Evolutionary conservation across 2,329 filamentous ascomycete species (phyloP).

Genomic region (Neonectria faginata): DNA sequence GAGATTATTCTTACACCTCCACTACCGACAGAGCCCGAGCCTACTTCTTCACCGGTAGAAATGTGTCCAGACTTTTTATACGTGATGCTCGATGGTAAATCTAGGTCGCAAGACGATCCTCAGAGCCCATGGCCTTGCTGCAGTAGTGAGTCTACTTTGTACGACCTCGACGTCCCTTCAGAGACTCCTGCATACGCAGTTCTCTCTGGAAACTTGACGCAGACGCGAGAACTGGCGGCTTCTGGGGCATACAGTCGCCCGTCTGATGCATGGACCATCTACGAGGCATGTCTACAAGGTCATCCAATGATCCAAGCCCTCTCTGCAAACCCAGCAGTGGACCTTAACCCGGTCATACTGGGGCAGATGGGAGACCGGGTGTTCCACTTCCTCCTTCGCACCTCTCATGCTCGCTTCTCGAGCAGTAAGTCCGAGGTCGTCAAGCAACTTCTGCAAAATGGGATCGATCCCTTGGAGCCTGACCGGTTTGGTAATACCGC

Average conservation of each 20-base stretch:
- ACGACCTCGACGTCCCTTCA: neutral
- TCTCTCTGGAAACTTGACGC: neutral
- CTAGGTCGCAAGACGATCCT: neutral
- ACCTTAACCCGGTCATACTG: neutral
- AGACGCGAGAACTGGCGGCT: neutral
- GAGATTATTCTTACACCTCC: neutral
- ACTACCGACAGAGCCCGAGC: neutral
- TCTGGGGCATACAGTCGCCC: neutral
- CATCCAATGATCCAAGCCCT: neutral
- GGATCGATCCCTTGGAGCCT: neutral
- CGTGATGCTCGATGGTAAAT: neutral
- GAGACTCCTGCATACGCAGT: neutral
- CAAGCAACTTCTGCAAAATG: neutral
- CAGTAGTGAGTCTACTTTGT: neutral
- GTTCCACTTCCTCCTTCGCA: neutral
- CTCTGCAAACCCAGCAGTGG: neutral
- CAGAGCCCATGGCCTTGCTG: neutral
- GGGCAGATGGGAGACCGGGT: neutral
- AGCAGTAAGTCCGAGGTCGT: neutral
- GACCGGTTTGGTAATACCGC: neutral
- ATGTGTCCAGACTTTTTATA: neutral
- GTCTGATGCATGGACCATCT: neutral
- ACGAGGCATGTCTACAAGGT: neutral
- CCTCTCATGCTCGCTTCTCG: neutral
- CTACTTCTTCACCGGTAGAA: conserved; percentile 1